Evolutionary conservation across 2,329 filamentous ascomycete species (phyloP), one percentile per base, ranked within the genome.

Genomic region (Penicillium psychrosexuale): DNA sequence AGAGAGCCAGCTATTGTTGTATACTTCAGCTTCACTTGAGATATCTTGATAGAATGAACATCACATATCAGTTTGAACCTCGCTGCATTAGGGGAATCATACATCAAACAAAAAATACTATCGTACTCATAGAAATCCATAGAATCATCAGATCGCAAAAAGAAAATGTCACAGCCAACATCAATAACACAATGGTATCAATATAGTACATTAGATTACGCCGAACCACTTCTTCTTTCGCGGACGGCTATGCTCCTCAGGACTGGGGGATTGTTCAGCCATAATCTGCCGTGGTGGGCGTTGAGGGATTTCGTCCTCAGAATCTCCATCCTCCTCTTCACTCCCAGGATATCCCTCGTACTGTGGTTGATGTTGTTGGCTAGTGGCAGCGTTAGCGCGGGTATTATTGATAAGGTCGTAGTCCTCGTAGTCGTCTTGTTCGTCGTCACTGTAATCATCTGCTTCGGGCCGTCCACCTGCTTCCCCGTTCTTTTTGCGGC

Each of bases 141-240:
- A 54, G 44, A 59, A 31, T 50, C 31, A 33, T 53, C 17, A 53
- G 13, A 42, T 19, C 24, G 39, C 30, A 43, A 42, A 54, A 46
- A 36, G 28, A 30, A 24, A 51, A 47, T 44, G 43, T 38, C 33
- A 34, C 36, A 22, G 33, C 28, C 37, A 46, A 44, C 34, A 13
- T 45, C 43, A 39, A 46, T 44, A 30, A 59, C 51, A 56, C 40
- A 58, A 22, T 48, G 8, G 13, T 24, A 19, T 60, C 30, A 46
- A 46, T 61, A 62, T 42, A 59, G 52, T 63, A 63, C 62, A 63
- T 59, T 53, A 56, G 48, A 61, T 61, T 55, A 64, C 43, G 9
- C 63, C 51, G 53, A 72, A 69, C 70, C 70, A 73, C 58, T 70
- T 72, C 62, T 66, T 69, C 40, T 66, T 69, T 37, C 63, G 67